Evolutionary conservation across 257 asterid species (phyloP), one percentile per base, ranked within the genome.

Genomic region (Salvia hispanica): DNA sequence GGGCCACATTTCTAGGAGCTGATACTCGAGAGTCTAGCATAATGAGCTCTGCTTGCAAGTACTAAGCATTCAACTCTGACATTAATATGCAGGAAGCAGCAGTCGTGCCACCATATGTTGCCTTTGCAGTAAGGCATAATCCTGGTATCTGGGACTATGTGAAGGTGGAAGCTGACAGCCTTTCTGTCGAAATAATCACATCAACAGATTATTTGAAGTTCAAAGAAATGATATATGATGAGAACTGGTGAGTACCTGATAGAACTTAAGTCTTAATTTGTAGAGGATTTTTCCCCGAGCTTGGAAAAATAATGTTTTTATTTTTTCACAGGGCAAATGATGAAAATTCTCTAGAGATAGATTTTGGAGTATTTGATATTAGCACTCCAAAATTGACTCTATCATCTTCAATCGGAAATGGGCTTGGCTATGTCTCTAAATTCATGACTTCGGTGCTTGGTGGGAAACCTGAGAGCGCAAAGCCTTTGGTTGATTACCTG

Each of bases 141-240:
- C 96, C 92, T 13, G 97, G 96, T 54, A 69, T 79, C 53, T 86
- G 89, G 84, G 95, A 81, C 54, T 88, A 85, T 54, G 86, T 83
- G 34, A 88, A 83, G 79, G 95, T 90, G 77, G 82, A 88, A 7
- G 83, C 84, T 0, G 88, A 78, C 15, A 75, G 67, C 71, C 78
- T 90, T 51, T 74, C 89, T 6, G 84, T 83, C 21, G 84, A 75
- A 16, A 74, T 66, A 46, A 88, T 90, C 51, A 79, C 89, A 6
- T 71, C 86, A 62, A 75, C 83, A 0, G 90, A 85, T 21, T 90
- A 79, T 84, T 72, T 86, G 83, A 83, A 78, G 75, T 67, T 84
- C 76, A 90, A 90, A 55, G 97, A 90, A 66, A 76, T 62, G 83
- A 72, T 80, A 58, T 62, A 72, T 56, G 95, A 90, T 31, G 88